Evolutionary conservation across 2,329 filamentous ascomycete species (phyloP), one percentile per base, ranked within the genome.

Genomic region (Aspergillus tubingensis): DNA sequence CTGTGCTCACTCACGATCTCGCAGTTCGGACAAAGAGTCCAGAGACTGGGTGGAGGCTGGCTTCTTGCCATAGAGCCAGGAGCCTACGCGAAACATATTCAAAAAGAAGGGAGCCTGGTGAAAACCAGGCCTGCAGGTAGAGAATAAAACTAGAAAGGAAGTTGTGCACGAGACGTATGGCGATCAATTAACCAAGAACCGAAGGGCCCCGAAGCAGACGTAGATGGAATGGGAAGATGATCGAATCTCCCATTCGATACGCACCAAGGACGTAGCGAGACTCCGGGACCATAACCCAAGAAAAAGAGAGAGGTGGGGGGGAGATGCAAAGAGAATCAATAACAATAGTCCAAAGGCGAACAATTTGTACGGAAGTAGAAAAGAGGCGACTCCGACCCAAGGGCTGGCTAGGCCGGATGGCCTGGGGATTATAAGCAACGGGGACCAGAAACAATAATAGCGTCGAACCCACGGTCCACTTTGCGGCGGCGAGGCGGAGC

Each of bases 11-110:
- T 65, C 69, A 81, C 79, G 75, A 62, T 81, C 76, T 66, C 84
- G 81, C 52, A 84, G 77, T 74, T 88, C 86, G 63, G 83, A 81
- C 53, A 85, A 70, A 63, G 85, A 81, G 70, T 83, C 85, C 60
- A 88, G 69, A 44, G 83, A 86, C 71, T 82, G 82, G 11, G 82
- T 82, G 43, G 82, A 82, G 53, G 77, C 70, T 21, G 73, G 70
- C 70, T 76, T 77, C 61, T 77, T 79, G 70, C 74, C 74, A 61
- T 77, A 78, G n/a, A 80, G 70, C 78, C 78, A 80, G 57, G 77
- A 76, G 56, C 78, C 77, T 56, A 80, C 72, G 51, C 73, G 70
- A 56, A 77, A 68, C 77, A 79, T 79, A n/a, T 56, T 67, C 15
- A 50, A 15, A 41, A 21, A 38, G 25, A 27, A n/a, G 47, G 10